Percentiles rank a stretch among this genome's conserved stretches.
These are phyloP conservation scores for Linanthus parryae DNA, from an alignment of 148 eudicot genomes.

Conservation along the genomic window DNA sequence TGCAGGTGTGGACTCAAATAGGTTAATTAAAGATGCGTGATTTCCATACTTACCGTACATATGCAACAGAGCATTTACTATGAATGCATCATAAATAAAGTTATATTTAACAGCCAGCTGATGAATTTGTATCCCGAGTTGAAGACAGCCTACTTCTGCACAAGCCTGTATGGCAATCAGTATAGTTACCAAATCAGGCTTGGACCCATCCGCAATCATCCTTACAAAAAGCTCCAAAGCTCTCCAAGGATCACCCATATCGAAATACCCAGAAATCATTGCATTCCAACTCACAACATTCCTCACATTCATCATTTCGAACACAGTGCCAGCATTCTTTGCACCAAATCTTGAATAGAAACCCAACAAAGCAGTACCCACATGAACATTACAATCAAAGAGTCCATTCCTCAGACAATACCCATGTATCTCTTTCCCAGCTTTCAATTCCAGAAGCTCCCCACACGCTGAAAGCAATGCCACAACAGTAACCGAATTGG, in stretches of 20 bases:
- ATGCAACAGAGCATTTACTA: slow-evolving; percentile 50
- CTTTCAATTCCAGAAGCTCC: slow-evolving; percentile 25
- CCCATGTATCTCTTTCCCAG: slow-evolving; percentile 49
- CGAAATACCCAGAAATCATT: slow-evolving; percentile 67
- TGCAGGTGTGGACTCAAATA: slow-evolving; percentile 28
- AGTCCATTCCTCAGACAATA: slow-evolving; percentile 46
- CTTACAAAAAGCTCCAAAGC: slow-evolving; percentile 44
- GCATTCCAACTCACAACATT: slow-evolving; percentile 59
- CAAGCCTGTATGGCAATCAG: slow-evolving; percentile 45
- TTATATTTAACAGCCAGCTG: slow-evolving; percentile 23
- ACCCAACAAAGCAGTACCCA: slow-evolving; percentile 38
- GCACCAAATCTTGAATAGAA: slow-evolving; percentile 70
- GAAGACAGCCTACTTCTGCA: slow-evolving; percentile 54
- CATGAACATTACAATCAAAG: slow-evolving; percentile 27
- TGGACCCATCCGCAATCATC: slow-evolving; percentile 32
- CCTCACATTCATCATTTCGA: slow-evolving; percentile 33
- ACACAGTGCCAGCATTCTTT: slow-evolving; percentile 40
- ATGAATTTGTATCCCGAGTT: slow-evolving; percentile 47
- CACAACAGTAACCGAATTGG: slow-evolving; percentile 39
- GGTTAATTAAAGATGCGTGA: slow-evolving; percentile 45
- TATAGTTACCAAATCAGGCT: slow-evolving; percentile 49
- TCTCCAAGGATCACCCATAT: slow-evolving; percentile 49
- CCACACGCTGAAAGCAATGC: slow-evolving; percentile 38
- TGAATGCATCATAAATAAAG: slow-evolving; percentile 27
- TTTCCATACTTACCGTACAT: slow-evolving; percentile 74